Conservation (phyloP, 148 eudicot species). For the Rhododendron ferrugineum region DNA sequence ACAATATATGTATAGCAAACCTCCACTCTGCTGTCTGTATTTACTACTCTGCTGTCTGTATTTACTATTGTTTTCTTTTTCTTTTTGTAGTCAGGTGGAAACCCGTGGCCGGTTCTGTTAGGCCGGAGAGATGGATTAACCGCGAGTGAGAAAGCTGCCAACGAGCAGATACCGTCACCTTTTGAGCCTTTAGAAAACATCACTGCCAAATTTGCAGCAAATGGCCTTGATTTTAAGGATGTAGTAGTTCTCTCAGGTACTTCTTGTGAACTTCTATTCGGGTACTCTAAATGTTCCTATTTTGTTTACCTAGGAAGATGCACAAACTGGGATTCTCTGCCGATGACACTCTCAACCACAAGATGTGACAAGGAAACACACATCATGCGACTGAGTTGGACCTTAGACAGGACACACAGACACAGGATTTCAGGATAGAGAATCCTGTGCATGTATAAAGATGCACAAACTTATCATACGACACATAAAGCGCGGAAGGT, state of each 20-base stretch:
- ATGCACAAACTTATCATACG: not conserved
- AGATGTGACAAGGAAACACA: not conserved
- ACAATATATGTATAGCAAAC: not conserved
- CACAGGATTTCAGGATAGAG: not conserved
- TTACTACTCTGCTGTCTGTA: not conserved
- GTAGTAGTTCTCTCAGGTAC: constrained; percentile 52
- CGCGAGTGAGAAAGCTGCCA: constrained; percentile 35
- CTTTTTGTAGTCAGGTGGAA: constrained; percentile 38
- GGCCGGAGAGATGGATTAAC: constrained; percentile 49
- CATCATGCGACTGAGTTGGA: not conserved
- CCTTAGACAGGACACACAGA: not conserved
- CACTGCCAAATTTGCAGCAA: constrained; percentile 38
- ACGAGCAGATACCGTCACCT: constrained; percentile 34
- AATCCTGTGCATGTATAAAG: not conserved
- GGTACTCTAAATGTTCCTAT: not conserved
- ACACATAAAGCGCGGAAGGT: not conserved
- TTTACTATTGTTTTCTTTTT: not conserved
- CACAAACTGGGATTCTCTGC: not conserved
- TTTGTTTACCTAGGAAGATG: not conserved
- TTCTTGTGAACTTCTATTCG: not conserved
- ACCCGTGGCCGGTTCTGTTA: constrained; percentile 26
- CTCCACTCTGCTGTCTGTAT: not conserved
- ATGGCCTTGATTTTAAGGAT: constrained; percentile 48
- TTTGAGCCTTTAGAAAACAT: constrained; percentile 41
- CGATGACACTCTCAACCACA: not conserved